Evolutionary conservation across 2,329 filamentous ascomycete species (phyloP).

Genomic region (Penicillium sp.): DNA sequence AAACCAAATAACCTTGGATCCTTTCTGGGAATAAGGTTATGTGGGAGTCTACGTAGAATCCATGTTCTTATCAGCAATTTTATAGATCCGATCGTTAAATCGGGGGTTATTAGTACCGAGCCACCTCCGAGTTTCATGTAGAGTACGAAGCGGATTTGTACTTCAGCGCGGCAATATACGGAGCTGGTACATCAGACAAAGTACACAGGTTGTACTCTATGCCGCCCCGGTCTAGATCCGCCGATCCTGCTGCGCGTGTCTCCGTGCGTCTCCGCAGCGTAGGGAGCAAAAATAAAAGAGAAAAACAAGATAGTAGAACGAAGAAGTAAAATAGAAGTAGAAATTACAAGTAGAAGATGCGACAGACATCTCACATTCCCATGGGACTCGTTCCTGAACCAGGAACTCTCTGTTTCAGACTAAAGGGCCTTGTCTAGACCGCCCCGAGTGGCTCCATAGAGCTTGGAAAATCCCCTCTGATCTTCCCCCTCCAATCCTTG

Average conservation of each 20-base stretch:
- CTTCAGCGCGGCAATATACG: neutral
- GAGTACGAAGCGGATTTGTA: neutral
- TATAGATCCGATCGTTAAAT: neutral
- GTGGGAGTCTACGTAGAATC: no score
- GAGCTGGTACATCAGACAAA: neutral
- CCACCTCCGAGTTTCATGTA: neutral
- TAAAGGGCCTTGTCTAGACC: slow-evolving; percentile 29
- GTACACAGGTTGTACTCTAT: neutral
- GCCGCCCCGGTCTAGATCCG: slow-evolving; percentile 20
- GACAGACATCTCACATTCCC: no score
- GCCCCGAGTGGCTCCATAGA: slow-evolving; percentile 25
- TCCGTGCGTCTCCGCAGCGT: slow-evolving; percentile 3
- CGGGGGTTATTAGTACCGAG: neutral
- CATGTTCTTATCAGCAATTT: neutral
- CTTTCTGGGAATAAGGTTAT: neutral
- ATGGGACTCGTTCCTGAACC: slow-evolving; percentile 5
- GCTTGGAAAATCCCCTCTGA: slow-evolving; percentile 25
- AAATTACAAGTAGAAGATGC: neutral
- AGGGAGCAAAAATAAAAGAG: neutral
- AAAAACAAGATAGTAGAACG: neutral
- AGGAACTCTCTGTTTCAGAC: slow-evolving; percentile 19
- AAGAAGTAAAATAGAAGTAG: no score
- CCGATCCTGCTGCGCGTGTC: slow-evolving; percentile 15
- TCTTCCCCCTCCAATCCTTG: slow-evolving; percentile 12
- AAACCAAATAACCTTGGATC: no score